Percentiles rank a stretch among this genome's conserved stretches.
Conservation (phyloP, 2,329 filamentous ascomycete genomes). For the Exutisphaerella laricina region DNA sequence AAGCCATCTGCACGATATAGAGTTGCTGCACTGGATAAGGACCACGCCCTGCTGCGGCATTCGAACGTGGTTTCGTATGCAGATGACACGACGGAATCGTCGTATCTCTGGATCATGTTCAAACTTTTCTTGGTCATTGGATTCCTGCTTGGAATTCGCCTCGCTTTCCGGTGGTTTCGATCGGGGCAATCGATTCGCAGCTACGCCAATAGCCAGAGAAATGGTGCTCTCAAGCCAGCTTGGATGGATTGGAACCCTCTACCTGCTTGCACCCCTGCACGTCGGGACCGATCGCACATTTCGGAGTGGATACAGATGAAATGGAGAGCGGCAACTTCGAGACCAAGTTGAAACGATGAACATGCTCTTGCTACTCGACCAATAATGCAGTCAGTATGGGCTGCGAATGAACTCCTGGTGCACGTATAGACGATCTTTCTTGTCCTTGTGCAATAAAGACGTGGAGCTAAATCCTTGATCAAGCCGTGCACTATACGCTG, state of each 20-base stretch:
- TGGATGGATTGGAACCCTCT: slow-evolving; percentile 2
- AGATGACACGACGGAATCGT: slow-evolving; percentile 8
- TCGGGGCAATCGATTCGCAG: slow-evolving; percentile 5
- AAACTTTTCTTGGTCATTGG: slow-evolving; percentile 19
- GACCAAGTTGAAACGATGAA: neutral
- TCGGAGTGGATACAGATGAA: neutral
- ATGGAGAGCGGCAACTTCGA: neutral
- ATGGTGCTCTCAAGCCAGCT: neutral
- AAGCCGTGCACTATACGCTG: too few species aligned
- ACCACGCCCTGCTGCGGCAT: slow-evolving; percentile 19
- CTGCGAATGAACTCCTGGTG: too few species aligned
- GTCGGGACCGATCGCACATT: neutral
- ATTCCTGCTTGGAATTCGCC: slow-evolving; percentile 14
- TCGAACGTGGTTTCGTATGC: slow-evolving; percentile 10
- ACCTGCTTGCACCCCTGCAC: neutral
- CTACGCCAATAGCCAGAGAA: neutral
- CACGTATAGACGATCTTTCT: too few species aligned
- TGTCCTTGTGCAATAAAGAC: too few species aligned
- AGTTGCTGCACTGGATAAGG: slow-evolving; percentile 22
- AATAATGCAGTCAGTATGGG: too few species aligned
- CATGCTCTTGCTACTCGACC: too few species aligned
- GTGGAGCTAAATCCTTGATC: too few species aligned
- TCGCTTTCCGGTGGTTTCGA: slow-evolving; percentile 15
- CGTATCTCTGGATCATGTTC: slow-evolving; percentile 16
- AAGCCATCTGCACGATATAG: slow-evolving; percentile 14